These are phyloP conservation scores for Albophoma yamanashiensis DNA, from an alignment of 2,329 filamentous ascomycete genomes.

Conservation along the genomic window DNA sequence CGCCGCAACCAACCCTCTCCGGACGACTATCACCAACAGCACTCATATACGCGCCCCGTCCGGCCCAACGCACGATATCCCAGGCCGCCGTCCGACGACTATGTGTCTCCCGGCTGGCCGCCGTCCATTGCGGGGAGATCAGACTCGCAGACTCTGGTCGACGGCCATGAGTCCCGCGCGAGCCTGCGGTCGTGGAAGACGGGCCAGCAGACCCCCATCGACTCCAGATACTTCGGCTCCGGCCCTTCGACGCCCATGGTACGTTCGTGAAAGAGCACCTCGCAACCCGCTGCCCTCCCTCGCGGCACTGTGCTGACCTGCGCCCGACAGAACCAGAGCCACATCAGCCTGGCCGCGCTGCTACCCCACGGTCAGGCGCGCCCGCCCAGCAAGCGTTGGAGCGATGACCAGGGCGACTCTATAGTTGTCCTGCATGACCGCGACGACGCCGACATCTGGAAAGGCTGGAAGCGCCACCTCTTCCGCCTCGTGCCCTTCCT, in stretches of 20 bases:
- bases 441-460: conserved; percentile 31
- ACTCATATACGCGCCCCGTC: conserved; percentile 6
- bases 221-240: conserved; percentile 3
- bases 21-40: conserved; percentile 15
- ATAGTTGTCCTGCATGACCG: conserved; percentile 31
- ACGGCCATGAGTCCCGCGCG: conserved; percentile 13
- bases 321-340: conserved; percentile 26
- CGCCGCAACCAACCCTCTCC: conserved; percentile 14
- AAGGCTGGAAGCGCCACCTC: conserved; percentile 30
- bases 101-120: conserved; percentile 7
- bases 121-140: conserved; percentile 10
- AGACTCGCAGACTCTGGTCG: conserved; percentile 17
- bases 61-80: neutral
- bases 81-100: conserved; percentile 4
- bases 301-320: neutral
- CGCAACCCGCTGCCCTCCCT: neutral
- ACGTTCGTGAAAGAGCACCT: neutral
- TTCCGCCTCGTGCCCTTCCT: conserved; percentile 26
- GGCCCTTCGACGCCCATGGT: conserved; percentile 9
- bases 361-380: conserved; percentile 19
- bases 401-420: conserved; percentile 15
- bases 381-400: conserved; percentile 21
- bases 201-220: conserved; percentile 5
- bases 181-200: conserved; percentile 13
- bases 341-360: conserved; percentile 28